phyloP scores from a whole-genome alignment of 2,329 filamentous ascomycete genomes.

The Colletotrichum orchidophilum region DNA sequence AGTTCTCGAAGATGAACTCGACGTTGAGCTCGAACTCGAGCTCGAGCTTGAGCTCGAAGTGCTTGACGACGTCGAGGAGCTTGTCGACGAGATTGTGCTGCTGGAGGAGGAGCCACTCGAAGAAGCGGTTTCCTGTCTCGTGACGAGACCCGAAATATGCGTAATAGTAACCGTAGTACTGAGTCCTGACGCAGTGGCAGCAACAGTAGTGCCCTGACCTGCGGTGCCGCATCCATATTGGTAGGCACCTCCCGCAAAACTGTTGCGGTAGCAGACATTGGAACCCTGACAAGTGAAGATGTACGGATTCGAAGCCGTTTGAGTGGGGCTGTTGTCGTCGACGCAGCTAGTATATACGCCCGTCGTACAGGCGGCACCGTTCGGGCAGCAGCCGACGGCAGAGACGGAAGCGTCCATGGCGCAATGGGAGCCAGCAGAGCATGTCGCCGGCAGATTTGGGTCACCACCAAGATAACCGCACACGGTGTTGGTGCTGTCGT shows the following conservation, averaged over 20 bases:
- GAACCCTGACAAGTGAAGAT: slow-evolving; percentile 63
- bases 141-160: slow-evolving; percentile 50
- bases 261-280: slow-evolving; percentile 64
- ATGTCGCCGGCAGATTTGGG: slow-evolving; percentile 63
- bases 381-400: slow-evolving; percentile 66
- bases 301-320: slow-evolving; percentile 64
- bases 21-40: slow-evolving; percentile 7
- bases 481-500: slow-evolving; percentile 56
- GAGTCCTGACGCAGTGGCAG: slow-evolving; percentile 55
- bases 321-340: slow-evolving; percentile 58
- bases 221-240: slow-evolving; percentile 67
- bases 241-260: slow-evolving; percentile 63
- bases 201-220: slow-evolving; percentile 58
- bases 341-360: slow-evolving; percentile 68
- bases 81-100: slow-evolving; percentile 14
- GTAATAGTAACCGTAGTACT: slow-evolving; percentile 47
- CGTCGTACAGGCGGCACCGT: slow-evolving; percentile 58
- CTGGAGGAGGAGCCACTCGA: slow-evolving; percentile 2
- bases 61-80: slow-evolving; percentile 33
- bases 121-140: slow-evolving; percentile 41
- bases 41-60: slow-evolving; percentile 2
- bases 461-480: slow-evolving; percentile 67
- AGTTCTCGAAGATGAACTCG: slow-evolving; percentile 25
- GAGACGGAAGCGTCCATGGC: slow-evolving; percentile 59
- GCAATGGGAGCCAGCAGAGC: slow-evolving; percentile 66